phyloP scores from a whole-genome alignment of 2,329 filamentous ascomycete species.

The Aspergillus awamori region DNA sequence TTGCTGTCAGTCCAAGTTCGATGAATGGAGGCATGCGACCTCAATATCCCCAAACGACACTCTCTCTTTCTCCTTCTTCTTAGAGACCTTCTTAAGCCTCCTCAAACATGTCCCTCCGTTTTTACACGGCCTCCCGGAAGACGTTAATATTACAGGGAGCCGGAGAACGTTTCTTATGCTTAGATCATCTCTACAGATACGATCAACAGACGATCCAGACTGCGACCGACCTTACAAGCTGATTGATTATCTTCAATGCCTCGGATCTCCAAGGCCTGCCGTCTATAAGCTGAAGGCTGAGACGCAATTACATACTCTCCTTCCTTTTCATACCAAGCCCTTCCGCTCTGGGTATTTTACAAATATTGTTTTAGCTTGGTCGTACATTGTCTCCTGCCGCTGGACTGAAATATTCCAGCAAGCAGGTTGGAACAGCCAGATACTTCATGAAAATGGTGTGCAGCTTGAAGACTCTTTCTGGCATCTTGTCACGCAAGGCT shows the following conservation, averaged over 20 bases:
- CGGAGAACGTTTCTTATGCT: neutral
- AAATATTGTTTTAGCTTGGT: slow-evolving; percentile 23
- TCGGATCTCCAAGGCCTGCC: slow-evolving; percentile 3
- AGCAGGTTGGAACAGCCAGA: slow-evolving; percentile 16
- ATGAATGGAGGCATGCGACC: slow-evolving; percentile 9
- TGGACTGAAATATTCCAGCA: slow-evolving; percentile 25
- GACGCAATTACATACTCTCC: neutral
- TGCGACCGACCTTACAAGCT: slow-evolving; percentile 6
- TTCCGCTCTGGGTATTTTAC: slow-evolving; percentile 11
- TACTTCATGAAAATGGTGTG: slow-evolving; percentile 13
- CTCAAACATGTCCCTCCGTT: slow-evolving; percentile 18
- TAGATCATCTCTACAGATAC: neutral
- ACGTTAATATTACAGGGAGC: neutral
- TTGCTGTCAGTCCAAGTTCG: slow-evolving; percentile 11
- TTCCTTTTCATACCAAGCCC: neutral
- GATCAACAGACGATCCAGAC: slow-evolving; percentile 3
- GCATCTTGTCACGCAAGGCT: slow-evolving; percentile 3
- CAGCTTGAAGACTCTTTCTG: slow-evolving; percentile 7
- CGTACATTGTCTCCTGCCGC: slow-evolving; percentile 26
- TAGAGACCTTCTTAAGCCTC: slow-evolving; percentile 15
- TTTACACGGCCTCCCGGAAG: neutral
- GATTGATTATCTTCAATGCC: slow-evolving; percentile 8
- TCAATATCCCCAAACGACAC: neutral
- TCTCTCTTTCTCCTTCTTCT: neutral
- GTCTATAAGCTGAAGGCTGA: slow-evolving; percentile 2